Base-by-base conservation (phyloP, 1,139 yeast genomes). In the Taphrina flavorubra region DNA sequence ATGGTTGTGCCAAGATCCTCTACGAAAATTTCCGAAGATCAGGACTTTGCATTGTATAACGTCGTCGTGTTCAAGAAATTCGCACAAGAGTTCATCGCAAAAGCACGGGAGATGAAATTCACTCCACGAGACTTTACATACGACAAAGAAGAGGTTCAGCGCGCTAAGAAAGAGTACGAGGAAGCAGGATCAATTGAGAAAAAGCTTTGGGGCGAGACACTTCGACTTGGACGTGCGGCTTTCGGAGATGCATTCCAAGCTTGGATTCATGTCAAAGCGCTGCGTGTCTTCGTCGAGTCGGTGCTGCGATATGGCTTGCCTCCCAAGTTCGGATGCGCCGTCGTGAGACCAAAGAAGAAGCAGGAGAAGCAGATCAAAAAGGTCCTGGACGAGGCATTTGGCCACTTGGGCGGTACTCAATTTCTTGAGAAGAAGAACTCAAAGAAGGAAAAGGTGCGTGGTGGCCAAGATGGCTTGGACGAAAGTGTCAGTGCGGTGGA, bases 251-350 rank as follows among this genome's bases (percentile, higher is more conserved):
- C 92, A 68, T 83, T 90, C 72, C 83, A 90, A 73, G 86, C 89
- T 73, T 92, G 97, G 97, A 83, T 89, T 76, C 99, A 94, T 79
- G 85, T 94, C 74, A 92, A 92, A 79, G 84, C 85, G 6, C 77
- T 86, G 65, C 81, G 88, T 59, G 81, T 86, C 55, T 86, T 82
- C 75, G 88, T 86, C 37, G 89, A 86, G 75, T 81, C 85, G 70
- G 97, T 94, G 14, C 84, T 94, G 77, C 88, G 99, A 78, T 94
- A 94, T 78, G 99, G 99, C 0, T 84, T 94, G 72, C 99, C 99
- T 49, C 97, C 99, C 51, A 89, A 89, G 76, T 94, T 94, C 78
- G 85, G 87, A 76, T 86, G 89, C 70, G 86, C 80, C 73, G 79
- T 87, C 66, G 78, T 88, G 70, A 82, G 84, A 73, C 70, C 68